Percentiles rank a stretch among this genome's conserved stretches.
These are phyloP conservation scores for Debaryomyces coudertii DNA, from an alignment of 1,139 yeast species.

Conservation along the genomic window DNA sequence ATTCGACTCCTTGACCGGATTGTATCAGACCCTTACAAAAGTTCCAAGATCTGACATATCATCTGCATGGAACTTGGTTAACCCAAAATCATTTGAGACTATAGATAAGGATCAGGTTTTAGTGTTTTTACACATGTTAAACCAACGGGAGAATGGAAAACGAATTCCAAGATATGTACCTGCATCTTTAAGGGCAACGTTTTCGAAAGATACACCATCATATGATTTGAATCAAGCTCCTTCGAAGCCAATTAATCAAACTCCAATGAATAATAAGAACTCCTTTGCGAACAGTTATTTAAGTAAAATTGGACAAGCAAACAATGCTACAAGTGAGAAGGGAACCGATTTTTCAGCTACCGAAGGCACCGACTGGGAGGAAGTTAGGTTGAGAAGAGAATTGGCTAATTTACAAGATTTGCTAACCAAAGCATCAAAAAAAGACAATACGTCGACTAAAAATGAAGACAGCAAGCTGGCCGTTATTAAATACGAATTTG, in stretches of 20 bases:
- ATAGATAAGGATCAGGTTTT: constrained; percentile 92
- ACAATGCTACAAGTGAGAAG: constrained; percentile 48
- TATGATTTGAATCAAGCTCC: constrained; percentile 59
- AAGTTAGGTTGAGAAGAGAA: constrained; percentile 79
- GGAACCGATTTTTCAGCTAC: constrained; percentile 80
- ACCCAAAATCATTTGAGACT: constrained; percentile 83
- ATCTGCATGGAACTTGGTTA: constrained; percentile 93
- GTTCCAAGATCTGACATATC: constrained; percentile 88
- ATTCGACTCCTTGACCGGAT: constrained; percentile 68
- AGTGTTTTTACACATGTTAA: constrained; percentile 85
- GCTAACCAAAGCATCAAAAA: constrained; percentile 59
- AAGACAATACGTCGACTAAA: constrained; percentile 32
- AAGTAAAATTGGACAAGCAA: constrained; percentile 49
- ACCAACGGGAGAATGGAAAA: constrained; percentile 86
- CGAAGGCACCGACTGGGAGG: constrained; percentile 85
- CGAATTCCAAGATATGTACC: constrained; percentile 94
- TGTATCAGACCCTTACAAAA: constrained; percentile 67
- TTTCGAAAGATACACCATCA: constrained; percentile 81
- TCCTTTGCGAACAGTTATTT: constrained; percentile 47
- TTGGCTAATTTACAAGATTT: constrained; percentile 70
- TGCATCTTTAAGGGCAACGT: constrained; percentile 88
- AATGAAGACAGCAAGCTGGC: constrained; percentile 29
- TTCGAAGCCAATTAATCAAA: constrained; percentile 36
- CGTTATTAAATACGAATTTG: constrained; percentile 69
- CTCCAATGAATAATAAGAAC: constrained; percentile 26